These are phyloP conservation scores for Erodium trifolium DNA, from an alignment of 441 rosid genomes.

Conservation along the genomic window DNA sequence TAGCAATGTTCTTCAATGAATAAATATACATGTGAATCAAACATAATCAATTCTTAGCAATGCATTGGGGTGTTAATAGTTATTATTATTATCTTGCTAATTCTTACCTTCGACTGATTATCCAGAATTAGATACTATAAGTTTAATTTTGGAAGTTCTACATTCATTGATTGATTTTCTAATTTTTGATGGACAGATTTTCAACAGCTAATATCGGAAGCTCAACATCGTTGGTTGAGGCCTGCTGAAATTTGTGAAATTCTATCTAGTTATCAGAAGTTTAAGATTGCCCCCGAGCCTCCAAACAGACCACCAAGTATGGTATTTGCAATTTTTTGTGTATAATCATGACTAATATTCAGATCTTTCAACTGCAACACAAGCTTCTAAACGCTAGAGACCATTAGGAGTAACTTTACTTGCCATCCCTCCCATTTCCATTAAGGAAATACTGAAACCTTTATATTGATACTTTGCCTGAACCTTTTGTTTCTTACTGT, in stretches of 20 bases:
- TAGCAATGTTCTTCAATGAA: no score
- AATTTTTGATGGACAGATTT: constrained; percentile 42
- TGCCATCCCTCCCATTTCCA: no score
- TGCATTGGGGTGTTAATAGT: neutral
- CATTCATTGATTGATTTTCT: constrained; percentile 9
- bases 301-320: constrained; percentile 76
- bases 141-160: neutral
- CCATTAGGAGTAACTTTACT: no score
- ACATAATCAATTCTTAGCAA: neutral
- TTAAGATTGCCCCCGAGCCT: constrained; percentile 71
- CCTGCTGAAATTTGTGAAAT: constrained; percentile 97
- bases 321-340: constrained; percentile 15
- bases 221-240: constrained; percentile 87
- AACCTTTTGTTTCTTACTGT: no score
- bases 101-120: neutral
- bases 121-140: neutral
- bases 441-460: no score
- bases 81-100: neutral
- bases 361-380: no score
- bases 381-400: no score
- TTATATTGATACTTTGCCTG: no score
- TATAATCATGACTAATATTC: no score
- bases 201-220: constrained; percentile 64
- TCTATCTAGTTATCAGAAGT: constrained; percentile 69
- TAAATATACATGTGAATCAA: neutral